Evolutionary conservation across 1,139 yeast genomes (phyloP).

Genomic region (Candida anutae): DNA sequence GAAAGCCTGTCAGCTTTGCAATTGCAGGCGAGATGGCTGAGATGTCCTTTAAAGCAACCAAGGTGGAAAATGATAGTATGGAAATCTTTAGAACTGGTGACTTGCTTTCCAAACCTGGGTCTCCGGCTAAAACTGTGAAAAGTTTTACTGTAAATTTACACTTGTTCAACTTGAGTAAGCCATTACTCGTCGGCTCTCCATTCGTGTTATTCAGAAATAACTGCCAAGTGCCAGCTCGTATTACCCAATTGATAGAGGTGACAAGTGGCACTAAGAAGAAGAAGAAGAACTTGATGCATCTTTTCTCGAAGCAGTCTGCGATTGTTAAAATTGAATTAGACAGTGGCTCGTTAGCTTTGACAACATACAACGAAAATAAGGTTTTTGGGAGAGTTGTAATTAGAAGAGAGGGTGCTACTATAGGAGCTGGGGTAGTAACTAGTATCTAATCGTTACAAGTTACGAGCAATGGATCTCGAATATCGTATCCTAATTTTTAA

Average conservation of each 20-base stretch:
- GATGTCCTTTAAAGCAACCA: conserved; percentile 43
- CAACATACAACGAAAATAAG: conserved; percentile 50
- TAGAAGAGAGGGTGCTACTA: conserved; percentile 77
- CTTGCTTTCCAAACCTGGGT: conserved; percentile 46
- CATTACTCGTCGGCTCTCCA: conserved; percentile 77
- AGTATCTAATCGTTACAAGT: conserved; percentile 2
- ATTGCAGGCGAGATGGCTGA: conserved; percentile 66
- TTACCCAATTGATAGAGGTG: conserved; percentile 48
- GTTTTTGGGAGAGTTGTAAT: conserved; percentile 76
- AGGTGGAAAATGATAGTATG: conserved; percentile 40
- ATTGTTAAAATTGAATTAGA: conserved; percentile 60
- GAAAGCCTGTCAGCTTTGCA: conserved; percentile 34
- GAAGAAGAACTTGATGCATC: conserved; percentile 58
- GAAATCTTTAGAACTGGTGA: conserved; percentile 59
- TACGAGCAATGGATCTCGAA: not conserved
- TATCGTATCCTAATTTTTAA: not conserved
- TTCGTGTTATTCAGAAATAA: conserved; percentile 79
- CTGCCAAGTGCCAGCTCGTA: conserved; percentile 65
- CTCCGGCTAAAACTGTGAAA: conserved; percentile 39
- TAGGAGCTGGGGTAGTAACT: conserved; percentile 75
- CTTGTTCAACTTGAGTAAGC: conserved; percentile 65
- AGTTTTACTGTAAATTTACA: conserved; percentile 50
- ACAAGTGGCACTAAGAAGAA: conserved; percentile 36
- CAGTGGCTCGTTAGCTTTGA: conserved; percentile 51
- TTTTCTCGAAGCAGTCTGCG: conserved; percentile 69